phyloP scores from a whole-genome alignment of 2,329 filamentous ascomycete genomes.

The Venturia pyrina region DNA sequence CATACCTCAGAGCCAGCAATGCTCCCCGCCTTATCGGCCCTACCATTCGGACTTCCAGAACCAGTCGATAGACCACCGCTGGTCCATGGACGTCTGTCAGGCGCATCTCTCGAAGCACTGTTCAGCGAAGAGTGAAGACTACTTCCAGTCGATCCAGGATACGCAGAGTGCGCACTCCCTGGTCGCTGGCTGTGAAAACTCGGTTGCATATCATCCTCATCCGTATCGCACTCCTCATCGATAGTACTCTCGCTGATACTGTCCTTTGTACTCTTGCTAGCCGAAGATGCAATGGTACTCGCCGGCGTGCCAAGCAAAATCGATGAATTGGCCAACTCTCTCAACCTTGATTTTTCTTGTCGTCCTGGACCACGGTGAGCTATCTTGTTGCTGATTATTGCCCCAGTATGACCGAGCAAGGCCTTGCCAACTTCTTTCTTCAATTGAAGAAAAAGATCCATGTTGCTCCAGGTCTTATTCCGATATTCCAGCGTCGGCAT shows the following conservation, averaged over 20 bases:
- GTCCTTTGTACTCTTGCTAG: neutral
- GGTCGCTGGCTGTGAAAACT: neutral
- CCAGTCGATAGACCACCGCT: neutral
- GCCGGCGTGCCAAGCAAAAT: slow-evolving; percentile 40
- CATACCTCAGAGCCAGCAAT: neutral
- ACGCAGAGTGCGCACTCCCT: neutral
- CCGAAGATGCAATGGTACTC: neutral
- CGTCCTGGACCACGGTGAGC: slow-evolving; percentile 75
- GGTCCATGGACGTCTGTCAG: neutral
- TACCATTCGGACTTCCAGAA: neutral
- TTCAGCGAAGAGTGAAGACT: neutral
- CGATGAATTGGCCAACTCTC: slow-evolving; percentile 74
- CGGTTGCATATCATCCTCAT: neutral
- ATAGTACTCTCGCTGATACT: neutral
- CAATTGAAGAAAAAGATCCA: slow-evolving; percentile 82
- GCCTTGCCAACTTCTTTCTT: slow-evolving; percentile 94
- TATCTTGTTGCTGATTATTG: slow-evolving; percentile 96
- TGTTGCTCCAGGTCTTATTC: slow-evolving; percentile 98
- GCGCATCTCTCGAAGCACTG: neutral
- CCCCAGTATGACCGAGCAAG: slow-evolving; percentile 87
- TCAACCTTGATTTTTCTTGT: slow-evolving; percentile 66
- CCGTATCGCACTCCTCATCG: neutral
- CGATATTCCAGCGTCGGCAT: slow-evolving; percentile 90
- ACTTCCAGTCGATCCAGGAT: neutral
- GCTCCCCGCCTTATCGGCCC: neutral